phyloP scores from a whole-genome alignment of 2,329 filamentous ascomycete species.

The Diaporthe destruens region DNA sequence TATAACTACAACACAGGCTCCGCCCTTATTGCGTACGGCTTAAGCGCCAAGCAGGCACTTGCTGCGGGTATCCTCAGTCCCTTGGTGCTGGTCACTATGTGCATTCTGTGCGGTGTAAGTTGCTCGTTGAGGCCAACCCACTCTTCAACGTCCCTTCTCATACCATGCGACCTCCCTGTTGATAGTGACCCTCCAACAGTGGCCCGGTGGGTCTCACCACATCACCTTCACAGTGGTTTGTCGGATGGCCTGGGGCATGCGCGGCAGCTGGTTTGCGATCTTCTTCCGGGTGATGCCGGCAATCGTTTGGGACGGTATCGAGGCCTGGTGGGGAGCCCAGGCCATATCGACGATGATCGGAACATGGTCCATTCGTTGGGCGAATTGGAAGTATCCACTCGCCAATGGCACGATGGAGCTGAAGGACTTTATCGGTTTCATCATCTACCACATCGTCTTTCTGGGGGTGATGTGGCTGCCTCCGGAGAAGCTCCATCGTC shows the following conservation, averaged over 20 bases:
- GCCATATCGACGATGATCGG: conserved; percentile 36
- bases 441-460: conserved; percentile 29
- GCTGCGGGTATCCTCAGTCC: conserved; percentile 35
- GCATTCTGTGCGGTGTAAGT: conserved; percentile 36
- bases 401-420: conserved; percentile 35
- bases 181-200: not conserved
- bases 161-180: not conserved
- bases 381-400: conserved; percentile 17
- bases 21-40: conserved; percentile 32
- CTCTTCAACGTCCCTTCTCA: not conserved
- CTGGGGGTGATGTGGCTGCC: conserved; percentile 36
- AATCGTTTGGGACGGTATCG: conserved; percentile 34
- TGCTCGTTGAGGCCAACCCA: not conserved
- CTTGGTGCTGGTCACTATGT: conserved; percentile 28
- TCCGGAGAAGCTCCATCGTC: conserved; percentile 31
- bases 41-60: conserved; percentile 35
- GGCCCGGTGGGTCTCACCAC: conserved; percentile 35
- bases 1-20: conserved; percentile 39
- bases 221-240: conserved; percentile 34
- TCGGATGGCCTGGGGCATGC: conserved; percentile 32
- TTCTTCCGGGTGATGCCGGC: conserved; percentile 38
- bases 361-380: conserved; percentile 28
- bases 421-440: conserved; percentile 36
- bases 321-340: conserved; percentile 37
- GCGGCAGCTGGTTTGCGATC: conserved; percentile 30